Evolutionary conservation across 176 grass and related monocot species (phyloP).

Genomic region (Eleusine coracana): DNA sequence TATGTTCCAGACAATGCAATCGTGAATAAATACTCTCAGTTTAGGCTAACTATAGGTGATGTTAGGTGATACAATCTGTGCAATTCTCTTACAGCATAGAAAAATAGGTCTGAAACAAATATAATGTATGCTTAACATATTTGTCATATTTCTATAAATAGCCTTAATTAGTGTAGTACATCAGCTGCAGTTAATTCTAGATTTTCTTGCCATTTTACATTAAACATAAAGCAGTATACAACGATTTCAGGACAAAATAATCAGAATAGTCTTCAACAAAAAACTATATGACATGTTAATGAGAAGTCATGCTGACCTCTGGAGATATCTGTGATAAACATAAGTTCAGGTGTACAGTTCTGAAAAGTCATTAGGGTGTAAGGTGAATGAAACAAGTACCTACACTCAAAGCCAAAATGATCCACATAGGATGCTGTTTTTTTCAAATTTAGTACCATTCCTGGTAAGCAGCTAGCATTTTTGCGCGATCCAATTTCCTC

Average conservation of each 20-base stretch:
- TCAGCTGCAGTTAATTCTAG: neutral
- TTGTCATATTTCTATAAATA: neutral
- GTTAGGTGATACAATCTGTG: neutral
- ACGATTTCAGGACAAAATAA: neutral
- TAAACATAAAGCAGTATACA: conserved; percentile 20
- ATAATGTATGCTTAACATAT: neutral
- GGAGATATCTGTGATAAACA: conserved; percentile 14
- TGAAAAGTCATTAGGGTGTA: conserved; percentile 2
- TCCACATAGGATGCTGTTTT: conserved; percentile 81
- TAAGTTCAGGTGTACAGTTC: conserved; percentile 10
- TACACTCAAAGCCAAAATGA: conserved; percentile 91
- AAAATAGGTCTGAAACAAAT: neutral
- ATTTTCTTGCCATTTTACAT: conserved; percentile 17
- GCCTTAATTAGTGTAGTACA: neutral
- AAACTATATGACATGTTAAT: conserved; percentile 14
- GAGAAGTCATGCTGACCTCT: neutral
- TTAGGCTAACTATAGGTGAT: neutral
- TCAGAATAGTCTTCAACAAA: neutral
- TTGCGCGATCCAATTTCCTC: conserved; percentile 81
- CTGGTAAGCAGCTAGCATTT: conserved; percentile 81
- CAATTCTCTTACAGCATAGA: conserved; percentile 12
- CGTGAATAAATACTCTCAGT: no score
- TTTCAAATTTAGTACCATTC: conserved; percentile 95
- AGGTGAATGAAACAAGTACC: conserved; percentile 64
- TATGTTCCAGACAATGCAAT: neutral